phyloP scores from a whole-genome alignment of 2,329 filamentous ascomycete species.

The Claviceps purpurea region DNA sequence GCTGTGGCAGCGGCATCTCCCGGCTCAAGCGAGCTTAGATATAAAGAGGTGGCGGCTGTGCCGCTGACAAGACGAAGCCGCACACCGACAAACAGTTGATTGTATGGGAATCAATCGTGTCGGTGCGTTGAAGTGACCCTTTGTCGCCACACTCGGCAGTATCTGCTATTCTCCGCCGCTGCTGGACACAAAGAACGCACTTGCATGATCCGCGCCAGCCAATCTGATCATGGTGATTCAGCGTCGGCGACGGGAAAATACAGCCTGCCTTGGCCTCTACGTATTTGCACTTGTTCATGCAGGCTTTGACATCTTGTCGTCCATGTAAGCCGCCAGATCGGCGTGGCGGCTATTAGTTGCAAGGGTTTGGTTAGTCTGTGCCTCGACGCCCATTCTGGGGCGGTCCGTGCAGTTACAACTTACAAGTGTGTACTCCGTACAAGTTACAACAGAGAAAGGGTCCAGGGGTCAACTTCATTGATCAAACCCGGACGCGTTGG shows the following conservation, averaged over 20 bases:
- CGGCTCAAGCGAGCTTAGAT: not conserved
- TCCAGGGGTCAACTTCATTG: not conserved
- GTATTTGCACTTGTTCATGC: not conserved
- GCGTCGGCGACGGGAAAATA: not conserved
- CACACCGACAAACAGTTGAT: no score
- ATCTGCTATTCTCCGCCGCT: not conserved
- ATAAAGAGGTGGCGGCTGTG: no score
- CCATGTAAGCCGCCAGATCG: not conserved
- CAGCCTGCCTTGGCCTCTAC: not conserved
- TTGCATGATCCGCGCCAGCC: not conserved
- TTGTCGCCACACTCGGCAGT: no score
- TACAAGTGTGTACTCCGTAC: no score
- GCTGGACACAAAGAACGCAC: not conserved
- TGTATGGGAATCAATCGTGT: no score
- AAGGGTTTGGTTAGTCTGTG: not conserved
- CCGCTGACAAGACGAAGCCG: no score
- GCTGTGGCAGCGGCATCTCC: not conserved
- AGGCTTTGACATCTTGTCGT: not conserved
- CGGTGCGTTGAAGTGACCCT: no score
- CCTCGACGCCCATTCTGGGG: not conserved
- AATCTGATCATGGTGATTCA: not conserved
- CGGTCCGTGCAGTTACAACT: conserved; percentile 2
- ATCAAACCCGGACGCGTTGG: not conserved
- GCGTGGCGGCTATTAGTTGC: not conserved
- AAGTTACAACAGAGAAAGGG: not conserved